A percentile compares a stretch with the other conserved stretches of the same genome.
Conservation (phyloP, 2,329 filamentous ascomycete genomes). For the Neopestalotiopsis sp. region DNA sequence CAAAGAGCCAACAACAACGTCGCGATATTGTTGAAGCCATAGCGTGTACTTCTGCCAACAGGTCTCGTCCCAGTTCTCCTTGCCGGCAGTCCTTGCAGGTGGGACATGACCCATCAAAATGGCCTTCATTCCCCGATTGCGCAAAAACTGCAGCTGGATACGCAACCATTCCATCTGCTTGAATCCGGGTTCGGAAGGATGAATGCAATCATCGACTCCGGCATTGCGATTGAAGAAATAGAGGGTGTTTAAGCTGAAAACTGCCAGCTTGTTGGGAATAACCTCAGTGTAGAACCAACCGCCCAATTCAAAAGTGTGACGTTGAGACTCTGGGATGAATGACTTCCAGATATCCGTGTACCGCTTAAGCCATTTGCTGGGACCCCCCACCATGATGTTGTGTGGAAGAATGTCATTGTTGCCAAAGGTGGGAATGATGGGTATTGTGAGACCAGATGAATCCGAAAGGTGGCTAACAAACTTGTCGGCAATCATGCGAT, state of each 20-base stretch:
- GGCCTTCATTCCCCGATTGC: slow-evolving; percentile 86
- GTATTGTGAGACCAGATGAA: slow-evolving; percentile 68
- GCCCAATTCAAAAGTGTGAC: slow-evolving; percentile 87
- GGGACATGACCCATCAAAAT: slow-evolving; percentile 95
- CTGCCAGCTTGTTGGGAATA: slow-evolving; percentile 81
- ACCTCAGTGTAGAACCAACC: slow-evolving; percentile 97
- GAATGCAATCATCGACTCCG: slow-evolving; percentile 87
- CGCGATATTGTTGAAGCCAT: slow-evolving; percentile 88
- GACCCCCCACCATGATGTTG: slow-evolving; percentile 86
- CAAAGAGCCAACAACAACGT: slow-evolving; percentile 78
- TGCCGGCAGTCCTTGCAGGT: slow-evolving; percentile 82
- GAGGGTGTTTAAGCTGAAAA: slow-evolving; percentile 94
- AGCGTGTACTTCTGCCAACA: slow-evolving; percentile 98
- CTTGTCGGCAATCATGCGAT: slow-evolving; percentile 75
- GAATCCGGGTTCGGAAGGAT: slow-evolving; percentile 82
- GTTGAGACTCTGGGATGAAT: slow-evolving; percentile 92
- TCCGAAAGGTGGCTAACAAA: slow-evolving; percentile 76
- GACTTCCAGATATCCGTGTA: slow-evolving; percentile 81
- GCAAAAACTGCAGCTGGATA: slow-evolving; percentile 83
- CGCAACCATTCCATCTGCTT: slow-evolving; percentile 96
- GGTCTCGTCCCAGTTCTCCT: slow-evolving; percentile 91
- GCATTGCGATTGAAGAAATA: slow-evolving; percentile 95
- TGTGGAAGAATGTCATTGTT: slow-evolving; percentile 98
- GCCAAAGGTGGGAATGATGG: slow-evolving; percentile 87
- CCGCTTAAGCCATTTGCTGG: slow-evolving; percentile 81